Percentiles rank a stretch among this genome's conserved stretches.
Evolutionary conservation across 371 early-diverging fungal species (phyloP).

Genomic region (Apophysomyces sp.): DNA sequence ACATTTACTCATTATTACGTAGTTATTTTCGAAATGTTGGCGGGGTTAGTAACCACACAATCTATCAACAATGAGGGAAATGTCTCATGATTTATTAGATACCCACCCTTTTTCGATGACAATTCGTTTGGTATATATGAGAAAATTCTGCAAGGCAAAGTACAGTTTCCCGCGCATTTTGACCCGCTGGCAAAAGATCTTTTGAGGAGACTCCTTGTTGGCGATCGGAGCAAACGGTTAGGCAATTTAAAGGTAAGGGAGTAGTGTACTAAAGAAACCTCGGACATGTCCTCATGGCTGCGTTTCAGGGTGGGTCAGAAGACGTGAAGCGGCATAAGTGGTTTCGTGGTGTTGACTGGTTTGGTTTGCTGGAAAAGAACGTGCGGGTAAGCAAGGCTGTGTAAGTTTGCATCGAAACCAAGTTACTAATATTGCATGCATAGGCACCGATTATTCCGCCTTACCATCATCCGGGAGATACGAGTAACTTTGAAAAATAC

Average conservation of each 20-base stretch:
- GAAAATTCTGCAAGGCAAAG: slow-evolving; percentile 76
- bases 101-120: slow-evolving; percentile 97
- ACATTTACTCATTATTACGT: not conserved
- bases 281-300: not conserved
- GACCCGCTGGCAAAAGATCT: slow-evolving; percentile 88
- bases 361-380: slow-evolving; percentile 54
- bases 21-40: slow-evolving; percentile 94
- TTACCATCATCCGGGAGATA: slow-evolving; percentile 87
- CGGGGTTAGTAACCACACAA: slow-evolving; percentile 55
- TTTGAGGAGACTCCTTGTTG: slow-evolving; percentile 82
- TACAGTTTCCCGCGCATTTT: slow-evolving; percentile 88
- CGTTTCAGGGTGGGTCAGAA: slow-evolving; percentile 2
- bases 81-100: slow-evolving; percentile 40
- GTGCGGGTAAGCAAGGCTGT: slow-evolving; percentile 26
- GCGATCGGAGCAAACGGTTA: slow-evolving; percentile 88
- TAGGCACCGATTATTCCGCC: slow-evolving; percentile 90
- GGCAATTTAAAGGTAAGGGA: slow-evolving; percentile 74
- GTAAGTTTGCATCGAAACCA: slow-evolving; percentile 15
- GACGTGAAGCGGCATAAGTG: slow-evolving; percentile 78
- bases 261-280: not conserved
- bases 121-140: slow-evolving; percentile 88
- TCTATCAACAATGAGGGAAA: not conserved
- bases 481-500: slow-evolving; percentile 95
- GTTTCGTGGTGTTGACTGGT: slow-evolving; percentile 80
- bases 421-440: not conserved